Percentiles rank a stretch among this genome's conserved stretches.
Evolutionary conservation across 2,329 filamentous ascomycete genomes (phyloP).

Genomic region (Fusarium piperis): DNA sequence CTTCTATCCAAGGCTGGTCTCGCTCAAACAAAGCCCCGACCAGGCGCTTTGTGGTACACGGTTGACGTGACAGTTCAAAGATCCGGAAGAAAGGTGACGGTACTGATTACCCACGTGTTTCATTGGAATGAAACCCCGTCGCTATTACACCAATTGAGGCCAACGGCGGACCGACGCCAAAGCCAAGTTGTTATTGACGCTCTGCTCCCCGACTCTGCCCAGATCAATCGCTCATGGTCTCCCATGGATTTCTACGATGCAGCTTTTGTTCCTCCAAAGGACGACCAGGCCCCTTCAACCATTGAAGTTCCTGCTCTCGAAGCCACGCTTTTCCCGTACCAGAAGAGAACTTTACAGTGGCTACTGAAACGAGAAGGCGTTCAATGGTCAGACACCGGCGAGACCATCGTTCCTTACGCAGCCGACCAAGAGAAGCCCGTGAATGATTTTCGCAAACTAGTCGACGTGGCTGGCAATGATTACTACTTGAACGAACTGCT

Average conservation of each 20-base stretch:
- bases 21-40: constrained; percentile 24
- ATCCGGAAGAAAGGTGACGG: constrained; percentile 33
- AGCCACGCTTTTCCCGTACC: constrained; percentile 74
- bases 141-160: constrained; percentile 45
- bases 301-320: constrained; percentile 56
- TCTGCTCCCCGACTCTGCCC: constrained; percentile 43
- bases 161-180: constrained; percentile 40
- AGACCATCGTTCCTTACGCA: constrained; percentile 29
- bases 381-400: constrained; percentile 50
- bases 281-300: constrained; percentile 49
- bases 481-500: constrained; percentile 72
- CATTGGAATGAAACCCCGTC: constrained; percentile 56
- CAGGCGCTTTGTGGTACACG: constrained; percentile 50
- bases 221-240: constrained; percentile 44
- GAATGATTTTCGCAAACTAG: constrained; percentile 46
- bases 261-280: constrained; percentile 67
- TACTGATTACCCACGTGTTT: constrained; percentile 49
- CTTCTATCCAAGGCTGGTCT: constrained; percentile 31
- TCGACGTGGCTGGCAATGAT: constrained; percentile 46
- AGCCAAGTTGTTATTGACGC: constrained; percentile 51
- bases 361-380: constrained; percentile 73
- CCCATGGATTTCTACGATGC: constrained; percentile 74
- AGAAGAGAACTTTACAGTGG: constrained; percentile 76
- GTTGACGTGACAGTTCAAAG: constrained; percentile 46
- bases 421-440: constrained; percentile 9